Percentiles rank a stretch among this genome's conserved stretches.
Evolutionary conservation across 805 yeast species (phyloP).

Genomic region (Tetrapisispora arboricola): DNA sequence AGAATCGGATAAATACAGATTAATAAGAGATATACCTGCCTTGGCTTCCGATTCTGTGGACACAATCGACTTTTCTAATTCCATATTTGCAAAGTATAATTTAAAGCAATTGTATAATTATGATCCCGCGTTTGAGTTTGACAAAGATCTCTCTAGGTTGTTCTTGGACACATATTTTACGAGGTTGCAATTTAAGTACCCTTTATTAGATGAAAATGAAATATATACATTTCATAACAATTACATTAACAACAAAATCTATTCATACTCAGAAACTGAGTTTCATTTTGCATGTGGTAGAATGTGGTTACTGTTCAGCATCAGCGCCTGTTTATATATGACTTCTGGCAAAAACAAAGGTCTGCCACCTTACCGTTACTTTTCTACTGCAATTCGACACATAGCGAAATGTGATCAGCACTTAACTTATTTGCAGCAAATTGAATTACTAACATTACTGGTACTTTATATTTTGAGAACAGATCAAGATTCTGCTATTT

Average conservation of each 20-base stretch:
- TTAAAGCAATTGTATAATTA: constrained; percentile 34
- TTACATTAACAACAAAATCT: constrained; percentile 35
- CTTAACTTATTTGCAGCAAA: constrained; percentile 35
- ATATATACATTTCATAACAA: constrained; percentile 41
- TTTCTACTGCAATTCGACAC: constrained; percentile 51
- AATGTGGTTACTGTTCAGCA: constrained; percentile 45
- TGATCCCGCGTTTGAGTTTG: constrained; percentile 46
- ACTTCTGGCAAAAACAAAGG: constrained; percentile 47
- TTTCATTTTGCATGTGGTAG: constrained; percentile 46
- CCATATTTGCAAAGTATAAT: constrained; percentile 38
- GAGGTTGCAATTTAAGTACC: constrained; percentile 47
- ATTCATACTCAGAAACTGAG: constrained; percentile 27
- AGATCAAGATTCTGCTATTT: constrained; percentile 47
- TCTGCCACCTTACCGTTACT: constrained; percentile 44
- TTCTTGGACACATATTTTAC: constrained; percentile 45
- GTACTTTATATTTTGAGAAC: constrained; percentile 49
- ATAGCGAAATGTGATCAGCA: constrained; percentile 36
- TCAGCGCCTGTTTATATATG: constrained; percentile 42
- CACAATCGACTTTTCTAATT: constrained; percentile 32
- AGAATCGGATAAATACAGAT: background rate
- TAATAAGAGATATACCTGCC: constrained; percentile 7
- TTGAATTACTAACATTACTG: constrained; percentile 43
- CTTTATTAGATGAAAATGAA: constrained; percentile 44
- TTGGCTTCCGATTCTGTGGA: constrained; percentile 27
- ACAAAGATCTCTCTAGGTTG: constrained; percentile 38